Percentiles rank a stretch among this genome's conserved stretches.
phyloP scores from a whole-genome alignment of 805 yeast species.

The Myxozyma monticola region DNA sequence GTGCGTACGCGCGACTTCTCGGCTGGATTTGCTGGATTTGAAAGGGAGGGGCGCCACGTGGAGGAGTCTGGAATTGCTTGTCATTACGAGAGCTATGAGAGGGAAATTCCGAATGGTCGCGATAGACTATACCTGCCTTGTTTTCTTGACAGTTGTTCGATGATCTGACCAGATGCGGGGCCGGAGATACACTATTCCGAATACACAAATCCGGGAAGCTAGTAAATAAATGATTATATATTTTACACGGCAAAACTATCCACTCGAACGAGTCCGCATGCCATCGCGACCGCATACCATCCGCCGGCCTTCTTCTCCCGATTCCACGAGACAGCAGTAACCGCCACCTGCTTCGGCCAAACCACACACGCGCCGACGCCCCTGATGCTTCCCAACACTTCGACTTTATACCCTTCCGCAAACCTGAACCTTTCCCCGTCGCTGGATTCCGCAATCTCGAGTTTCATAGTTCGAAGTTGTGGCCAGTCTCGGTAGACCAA shows the following conservation, averaged over 20 bases:
- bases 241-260: constrained; percentile 16
- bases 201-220: too few relatives aligned
- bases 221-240: too few relatives aligned
- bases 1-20: too few relatives aligned
- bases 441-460: background rate
- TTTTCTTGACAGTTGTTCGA: too few relatives aligned
- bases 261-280: constrained; percentile 23
- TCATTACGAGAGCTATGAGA: too few relatives aligned
- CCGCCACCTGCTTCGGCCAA: constrained; percentile 10
- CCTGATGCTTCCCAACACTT: background rate
- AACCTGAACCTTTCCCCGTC: constrained; percentile 12
- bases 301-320: constrained; percentile 10
- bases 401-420: constrained; percentile 19
- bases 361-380: background rate
- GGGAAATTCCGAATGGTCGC: too few relatives aligned
- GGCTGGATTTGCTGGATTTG: too few relatives aligned
- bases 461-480: constrained; percentile 12
- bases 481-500: constrained; percentile 10
- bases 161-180: too few relatives aligned
- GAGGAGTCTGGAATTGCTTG: too few relatives aligned
- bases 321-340: constrained; percentile 18
- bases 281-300: constrained; percentile 26
- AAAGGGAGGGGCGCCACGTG: too few relatives aligned
- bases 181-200: too few relatives aligned
- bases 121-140: too few relatives aligned